Evolutionary conservation across 1,139 yeast genomes (phyloP).

Genomic region (Magnusiomyces fungicola): DNA sequence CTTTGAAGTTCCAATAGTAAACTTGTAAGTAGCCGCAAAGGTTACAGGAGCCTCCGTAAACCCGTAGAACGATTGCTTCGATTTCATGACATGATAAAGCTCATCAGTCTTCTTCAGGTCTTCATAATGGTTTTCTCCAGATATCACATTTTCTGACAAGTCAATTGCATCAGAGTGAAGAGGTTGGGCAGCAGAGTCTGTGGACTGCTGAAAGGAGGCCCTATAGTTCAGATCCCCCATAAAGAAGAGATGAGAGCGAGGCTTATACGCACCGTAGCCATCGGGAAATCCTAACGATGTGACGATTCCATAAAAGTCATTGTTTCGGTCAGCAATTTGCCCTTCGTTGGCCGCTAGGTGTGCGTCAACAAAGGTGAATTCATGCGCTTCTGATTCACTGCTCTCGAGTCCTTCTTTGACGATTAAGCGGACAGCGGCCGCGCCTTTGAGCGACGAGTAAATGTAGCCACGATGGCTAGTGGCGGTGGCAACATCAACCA

Average conservation of each 20-base stretch:
- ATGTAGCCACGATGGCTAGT: slow-evolving; percentile 48
- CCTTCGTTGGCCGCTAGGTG: slow-evolving; percentile 82
- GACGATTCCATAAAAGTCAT: slow-evolving; percentile 44
- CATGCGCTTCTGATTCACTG: slow-evolving; percentile 22
- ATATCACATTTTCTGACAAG: slow-evolving; percentile 11
- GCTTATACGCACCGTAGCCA: slow-evolving; percentile 50
- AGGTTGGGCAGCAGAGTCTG: not conserved
- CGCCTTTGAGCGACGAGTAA: slow-evolving; percentile 68
- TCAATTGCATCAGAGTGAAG: not conserved
- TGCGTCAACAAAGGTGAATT: slow-evolving; percentile 55
- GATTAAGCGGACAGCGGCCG: slow-evolving; percentile 49
- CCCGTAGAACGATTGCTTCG: slow-evolving; percentile 48
- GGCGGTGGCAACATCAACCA: slow-evolving; percentile 20
- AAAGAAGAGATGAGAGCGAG: slow-evolving; percentile 53
- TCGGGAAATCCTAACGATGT: slow-evolving; percentile 53
- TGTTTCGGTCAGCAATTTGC: slow-evolving; percentile 44
- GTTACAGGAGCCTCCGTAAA: slow-evolving; percentile 54
- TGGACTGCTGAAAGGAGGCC: slow-evolving; percentile 28
- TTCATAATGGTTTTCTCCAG: not conserved
- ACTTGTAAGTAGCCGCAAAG: slow-evolving; percentile 77
- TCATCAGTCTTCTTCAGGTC: slow-evolving; percentile 45
- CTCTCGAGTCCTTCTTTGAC: slow-evolving; percentile 27
- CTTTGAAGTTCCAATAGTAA: slow-evolving; percentile 35
- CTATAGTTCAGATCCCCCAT: slow-evolving; percentile 85
- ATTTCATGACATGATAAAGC: slow-evolving; percentile 39